A percentile compares a stretch with the other conserved stretches of the same genome.
Evolutionary conservation across 768 basidiomycete genomes (phyloP).

Genomic region (Rhizopogon roseolus): DNA sequence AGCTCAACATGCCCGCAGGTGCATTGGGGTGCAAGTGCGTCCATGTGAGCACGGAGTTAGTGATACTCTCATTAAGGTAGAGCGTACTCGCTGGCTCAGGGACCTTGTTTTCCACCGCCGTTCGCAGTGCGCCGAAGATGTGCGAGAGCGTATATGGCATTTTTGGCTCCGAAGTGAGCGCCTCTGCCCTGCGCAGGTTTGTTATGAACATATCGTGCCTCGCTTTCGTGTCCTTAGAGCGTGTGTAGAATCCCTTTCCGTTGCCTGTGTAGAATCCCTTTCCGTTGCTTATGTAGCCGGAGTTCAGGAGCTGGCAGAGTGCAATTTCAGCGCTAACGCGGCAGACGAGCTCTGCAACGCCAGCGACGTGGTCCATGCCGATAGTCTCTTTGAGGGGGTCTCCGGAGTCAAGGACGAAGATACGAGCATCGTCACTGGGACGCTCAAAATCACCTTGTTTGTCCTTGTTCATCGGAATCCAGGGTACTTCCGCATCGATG

Average conservation of each 20-base stretch:
- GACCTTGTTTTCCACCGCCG: constrained; percentile 23
- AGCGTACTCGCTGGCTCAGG: constrained; percentile 24
- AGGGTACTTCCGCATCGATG: constrained; percentile 63
- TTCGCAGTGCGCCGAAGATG: constrained; percentile 45
- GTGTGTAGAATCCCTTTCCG: constrained; percentile 8
- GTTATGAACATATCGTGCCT: constrained; percentile 24
- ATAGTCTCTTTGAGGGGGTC: constrained; percentile 51
- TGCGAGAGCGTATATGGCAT: constrained; percentile 37
- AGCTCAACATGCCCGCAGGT: constrained; percentile 47
- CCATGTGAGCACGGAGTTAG: constrained; percentile 52
- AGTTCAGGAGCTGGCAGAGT: constrained; percentile 40
- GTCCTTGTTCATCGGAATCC: constrained; percentile 48
- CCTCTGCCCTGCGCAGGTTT: constrained; percentile 28
- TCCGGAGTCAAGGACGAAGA: constrained; percentile 58
- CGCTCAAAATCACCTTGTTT: constrained; percentile 22
- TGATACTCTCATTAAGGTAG: constrained; percentile 61
- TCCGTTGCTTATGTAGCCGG: constrained; percentile 13
- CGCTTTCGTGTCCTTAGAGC: constrained; percentile 11
- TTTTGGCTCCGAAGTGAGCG: constrained; percentile 13
- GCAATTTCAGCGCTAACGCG: constrained; percentile 51
- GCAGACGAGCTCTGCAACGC: constrained; percentile 52
- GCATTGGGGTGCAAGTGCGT: constrained; percentile 48
- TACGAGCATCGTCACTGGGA: constrained; percentile 38
- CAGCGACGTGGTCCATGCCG: constrained; percentile 44
- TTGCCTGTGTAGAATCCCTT: constrained; percentile 9